Conservation (phyloP, 768 basidiomycete genomes). For the Clitopilus hobsonii region DNA sequence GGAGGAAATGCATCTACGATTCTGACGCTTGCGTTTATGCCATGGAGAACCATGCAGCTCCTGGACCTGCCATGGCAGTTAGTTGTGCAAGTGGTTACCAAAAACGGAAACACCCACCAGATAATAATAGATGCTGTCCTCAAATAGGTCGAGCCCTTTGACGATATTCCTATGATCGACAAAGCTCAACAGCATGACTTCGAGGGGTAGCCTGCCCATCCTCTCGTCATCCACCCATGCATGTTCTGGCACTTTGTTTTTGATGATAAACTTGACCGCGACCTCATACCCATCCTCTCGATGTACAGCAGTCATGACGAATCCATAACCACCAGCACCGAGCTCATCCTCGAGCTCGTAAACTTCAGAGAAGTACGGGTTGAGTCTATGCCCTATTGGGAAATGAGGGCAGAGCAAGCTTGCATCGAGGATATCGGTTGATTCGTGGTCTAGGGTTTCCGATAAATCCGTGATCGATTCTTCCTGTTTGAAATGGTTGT, state of each 20-base stretch:
- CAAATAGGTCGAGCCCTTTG: constrained; percentile 77
- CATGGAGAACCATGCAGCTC: constrained; percentile 93
- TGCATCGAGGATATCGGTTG: constrained; percentile 25
- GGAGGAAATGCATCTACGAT: constrained; percentile 13
- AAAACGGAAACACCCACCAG: constrained; percentile 49
- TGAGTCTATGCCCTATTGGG: constrained; percentile 54
- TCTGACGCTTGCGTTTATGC: constrained; percentile 41
- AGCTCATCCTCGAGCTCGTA: constrained; percentile 74
- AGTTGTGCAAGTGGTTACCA: constrained; percentile 1
- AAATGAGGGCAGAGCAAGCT: constrained; percentile 40
- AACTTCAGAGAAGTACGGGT: constrained; percentile 50
- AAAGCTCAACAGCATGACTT: constrained; percentile 71
- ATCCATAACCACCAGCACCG: constrained; percentile 91
- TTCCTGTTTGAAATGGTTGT: constrained; percentile 7
- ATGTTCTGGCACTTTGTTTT: constrained; percentile 57
- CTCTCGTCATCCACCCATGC: constrained; percentile 62
- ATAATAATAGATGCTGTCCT: constrained; percentile 83
- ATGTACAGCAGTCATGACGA: constrained; percentile 84
- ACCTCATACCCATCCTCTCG: constrained; percentile 60
- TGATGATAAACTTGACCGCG: constrained; percentile 94
- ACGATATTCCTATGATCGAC: constrained; percentile 81
- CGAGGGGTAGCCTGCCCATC: constrained; percentile 68
- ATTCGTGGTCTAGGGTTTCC: constrained; percentile 8
- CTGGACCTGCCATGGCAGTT: constrained; percentile 64
- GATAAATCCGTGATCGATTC: too few species aligned